Conservation (phyloP, 345 rosid species). For the Mercurialis annua region DNA sequence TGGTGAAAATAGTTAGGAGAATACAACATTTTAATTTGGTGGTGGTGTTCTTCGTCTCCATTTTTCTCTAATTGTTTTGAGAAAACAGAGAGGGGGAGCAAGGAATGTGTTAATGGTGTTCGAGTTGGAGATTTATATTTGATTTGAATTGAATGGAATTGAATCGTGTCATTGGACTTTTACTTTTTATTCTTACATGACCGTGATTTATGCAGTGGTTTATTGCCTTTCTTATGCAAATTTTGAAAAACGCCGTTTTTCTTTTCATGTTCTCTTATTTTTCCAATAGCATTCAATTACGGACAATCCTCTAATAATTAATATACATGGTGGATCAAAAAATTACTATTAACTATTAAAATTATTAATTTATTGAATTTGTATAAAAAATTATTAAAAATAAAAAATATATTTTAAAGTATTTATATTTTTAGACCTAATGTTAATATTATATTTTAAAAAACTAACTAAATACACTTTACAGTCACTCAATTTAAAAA, state of each 20-base stretch:
- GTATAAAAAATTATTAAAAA: too few relatives aligned
- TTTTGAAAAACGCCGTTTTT: constrained; percentile 1
- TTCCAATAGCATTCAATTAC: background rate
- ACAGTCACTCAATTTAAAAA: too few relatives aligned
- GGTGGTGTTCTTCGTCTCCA: constrained; percentile 9
- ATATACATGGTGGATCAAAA: too few relatives aligned
- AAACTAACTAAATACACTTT: too few relatives aligned
- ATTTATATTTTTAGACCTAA: too few relatives aligned
- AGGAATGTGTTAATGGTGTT: background rate
- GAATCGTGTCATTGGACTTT: background rate
- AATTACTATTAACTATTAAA: too few relatives aligned
- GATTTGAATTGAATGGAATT: too few relatives aligned
- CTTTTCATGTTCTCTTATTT: background rate
- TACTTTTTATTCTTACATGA: background rate
- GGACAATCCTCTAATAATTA: background rate
- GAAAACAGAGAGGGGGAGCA: background rate
- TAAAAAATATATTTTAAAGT: too few relatives aligned
- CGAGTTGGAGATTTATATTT: too few relatives aligned
- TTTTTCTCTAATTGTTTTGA: constrained; percentile 9
- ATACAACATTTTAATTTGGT: background rate
- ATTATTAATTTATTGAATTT: too few relatives aligned
- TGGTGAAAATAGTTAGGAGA: constrained; percentile 20
- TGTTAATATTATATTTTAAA: too few relatives aligned
- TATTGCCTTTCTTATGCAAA: constrained; percentile 13
- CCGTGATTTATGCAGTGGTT: constrained; percentile 37